These are phyloP conservation scores for Allium sativum DNA, from an alignment of 106 monocot species.

Conservation along the genomic window DNA sequence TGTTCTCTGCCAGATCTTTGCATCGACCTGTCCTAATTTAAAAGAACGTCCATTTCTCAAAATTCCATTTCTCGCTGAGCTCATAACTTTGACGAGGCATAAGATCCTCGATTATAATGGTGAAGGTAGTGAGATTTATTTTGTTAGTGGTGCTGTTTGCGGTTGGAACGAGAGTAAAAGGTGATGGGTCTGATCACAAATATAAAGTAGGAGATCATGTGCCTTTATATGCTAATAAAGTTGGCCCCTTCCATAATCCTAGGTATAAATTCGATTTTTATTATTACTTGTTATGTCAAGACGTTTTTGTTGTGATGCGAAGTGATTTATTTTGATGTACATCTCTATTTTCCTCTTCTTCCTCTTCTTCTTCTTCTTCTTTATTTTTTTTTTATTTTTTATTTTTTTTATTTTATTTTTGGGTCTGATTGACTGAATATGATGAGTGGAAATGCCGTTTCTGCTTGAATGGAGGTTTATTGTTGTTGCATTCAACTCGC, in stretches of 20 bases:
- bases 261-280: slow-evolving; percentile 16
- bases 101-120: background rate
- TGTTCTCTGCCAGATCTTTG: slow-evolving; percentile 3
- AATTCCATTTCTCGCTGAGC: background rate
- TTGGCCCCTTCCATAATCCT: slow-evolving; percentile 53
- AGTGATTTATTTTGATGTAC: background rate
- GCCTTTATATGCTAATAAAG: slow-evolving; percentile 58
- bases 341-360: background rate
- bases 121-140: background rate
- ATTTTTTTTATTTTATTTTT: background rate
- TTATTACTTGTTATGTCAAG: no score
- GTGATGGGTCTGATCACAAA: slow-evolving; percentile 31
- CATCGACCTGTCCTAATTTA: background rate
- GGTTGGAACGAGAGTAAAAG: slow-evolving; percentile 15
- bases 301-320: background rate
- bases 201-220: slow-evolving; percentile 43
- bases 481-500: no score
- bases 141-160: slow-evolving; percentile 13
- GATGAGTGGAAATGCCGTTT: no score
- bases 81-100: slow-evolving; percentile 3
- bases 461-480: no score
- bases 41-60: background rate
- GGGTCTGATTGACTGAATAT: no score
- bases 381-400: no score
- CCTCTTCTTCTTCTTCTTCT: background rate